phyloP scores from a whole-genome alignment of 176 grass and related monocot genomes.

The Cenchrus fungigraminus region DNA sequence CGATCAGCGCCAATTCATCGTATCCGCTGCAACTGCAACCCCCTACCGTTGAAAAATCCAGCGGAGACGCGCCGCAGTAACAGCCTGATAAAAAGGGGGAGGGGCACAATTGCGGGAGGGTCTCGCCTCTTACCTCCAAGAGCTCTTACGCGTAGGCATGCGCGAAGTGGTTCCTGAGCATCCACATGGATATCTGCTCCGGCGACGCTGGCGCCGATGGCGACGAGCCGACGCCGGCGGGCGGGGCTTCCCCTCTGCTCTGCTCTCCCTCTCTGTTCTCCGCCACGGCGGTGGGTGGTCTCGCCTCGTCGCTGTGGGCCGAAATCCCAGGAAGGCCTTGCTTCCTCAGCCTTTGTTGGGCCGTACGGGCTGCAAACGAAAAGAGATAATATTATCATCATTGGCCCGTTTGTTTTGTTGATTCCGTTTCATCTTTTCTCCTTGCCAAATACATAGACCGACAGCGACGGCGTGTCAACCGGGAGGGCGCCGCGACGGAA shows the following conservation, averaged over 20 bases:
- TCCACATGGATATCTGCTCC: conserved; percentile 24
- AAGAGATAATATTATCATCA: too few species aligned
- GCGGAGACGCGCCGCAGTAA: too few species aligned
- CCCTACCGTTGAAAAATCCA: too few species aligned
- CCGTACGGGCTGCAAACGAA: background rate
- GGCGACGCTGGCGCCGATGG: too few species aligned
- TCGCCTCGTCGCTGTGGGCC: background rate
- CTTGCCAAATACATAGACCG: background rate
- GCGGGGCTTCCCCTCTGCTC: too few species aligned
- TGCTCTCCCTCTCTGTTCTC: background rate
- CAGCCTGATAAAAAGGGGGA: too few species aligned
- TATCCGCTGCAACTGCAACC: too few species aligned
- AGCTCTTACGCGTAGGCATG: conserved; percentile 46
- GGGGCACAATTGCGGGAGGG: too few species aligned
- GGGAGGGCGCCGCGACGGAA: background rate
- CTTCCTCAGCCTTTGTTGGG: background rate
- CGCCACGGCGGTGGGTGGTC: background rate
- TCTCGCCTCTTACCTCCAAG: conserved; percentile 44
- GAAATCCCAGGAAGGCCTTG: background rate
- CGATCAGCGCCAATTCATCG: too few species aligned
- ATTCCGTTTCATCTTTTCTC: background rate
- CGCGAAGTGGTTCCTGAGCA: conserved; percentile 56
- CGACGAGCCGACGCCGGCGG: too few species aligned
- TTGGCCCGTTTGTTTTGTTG: background rate
- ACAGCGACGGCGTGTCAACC: background rate